Conservation (phyloP, 768 basidiomycete genomes). For the Harrya chromipes region DNA sequence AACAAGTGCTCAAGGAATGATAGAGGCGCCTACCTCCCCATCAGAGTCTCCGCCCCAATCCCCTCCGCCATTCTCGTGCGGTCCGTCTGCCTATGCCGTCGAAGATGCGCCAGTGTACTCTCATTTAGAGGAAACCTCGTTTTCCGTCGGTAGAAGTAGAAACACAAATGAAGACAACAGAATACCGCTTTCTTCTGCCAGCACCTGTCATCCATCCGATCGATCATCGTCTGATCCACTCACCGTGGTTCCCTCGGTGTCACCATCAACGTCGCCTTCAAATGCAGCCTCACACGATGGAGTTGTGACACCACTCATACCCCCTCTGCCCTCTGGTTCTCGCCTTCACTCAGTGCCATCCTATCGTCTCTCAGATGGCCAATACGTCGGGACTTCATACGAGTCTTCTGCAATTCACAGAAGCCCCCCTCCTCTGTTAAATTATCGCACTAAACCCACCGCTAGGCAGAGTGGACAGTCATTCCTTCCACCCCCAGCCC, state of each 20-base stretch:
- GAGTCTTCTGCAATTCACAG: not conserved
- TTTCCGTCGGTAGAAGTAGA: not conserved
- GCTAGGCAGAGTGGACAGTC: not conserved
- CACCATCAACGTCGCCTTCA: not conserved
- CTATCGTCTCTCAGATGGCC: not conserved
- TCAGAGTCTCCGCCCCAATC: not conserved
- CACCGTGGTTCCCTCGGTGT: not conserved
- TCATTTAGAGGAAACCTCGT: not conserved
- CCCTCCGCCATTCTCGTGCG: not conserved
- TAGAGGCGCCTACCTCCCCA: not conserved
- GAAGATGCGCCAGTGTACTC: not conserved
- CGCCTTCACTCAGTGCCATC: not conserved
- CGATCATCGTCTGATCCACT: not conserved
- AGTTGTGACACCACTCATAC: not conserved
- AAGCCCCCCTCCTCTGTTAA: conserved; percentile 1
- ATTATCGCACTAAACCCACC: conserved; percentile 9
- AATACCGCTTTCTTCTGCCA: not conserved
- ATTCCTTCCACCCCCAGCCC: not conserved
- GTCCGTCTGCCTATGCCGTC: not conserved
- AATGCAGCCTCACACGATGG: not conserved
- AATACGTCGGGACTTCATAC: not conserved
- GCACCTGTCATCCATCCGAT: not conserved
- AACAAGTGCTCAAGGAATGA: not conserved
- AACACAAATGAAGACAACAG: not conserved
- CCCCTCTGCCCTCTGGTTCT: not conserved